Evolutionary conservation across 176 grass and related monocot species (phyloP).

Genomic region (Triticum dicoccoides): DNA sequence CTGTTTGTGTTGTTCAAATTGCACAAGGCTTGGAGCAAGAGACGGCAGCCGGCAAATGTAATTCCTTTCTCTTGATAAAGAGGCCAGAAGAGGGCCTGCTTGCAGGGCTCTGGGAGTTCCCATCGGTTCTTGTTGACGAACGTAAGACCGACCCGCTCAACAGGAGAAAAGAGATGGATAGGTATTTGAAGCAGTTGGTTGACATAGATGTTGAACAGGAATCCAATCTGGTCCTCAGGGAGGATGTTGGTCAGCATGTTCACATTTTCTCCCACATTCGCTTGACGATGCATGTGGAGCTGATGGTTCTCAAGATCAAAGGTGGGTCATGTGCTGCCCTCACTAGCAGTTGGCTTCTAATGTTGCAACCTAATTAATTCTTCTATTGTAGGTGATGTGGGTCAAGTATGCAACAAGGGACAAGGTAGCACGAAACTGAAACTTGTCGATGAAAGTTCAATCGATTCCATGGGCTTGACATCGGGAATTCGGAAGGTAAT

Average conservation of each 20-base stretch:
- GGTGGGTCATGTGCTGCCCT: conserved; percentile 32
- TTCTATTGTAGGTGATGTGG: conserved; percentile 46
- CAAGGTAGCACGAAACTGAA: conserved; percentile 45
- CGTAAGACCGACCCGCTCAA: conserved; percentile 23
- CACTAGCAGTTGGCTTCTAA: neutral
- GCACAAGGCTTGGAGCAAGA: conserved; percentile 28
- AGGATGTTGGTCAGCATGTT: conserved; percentile 72
- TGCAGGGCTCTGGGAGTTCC: conserved; percentile 97
- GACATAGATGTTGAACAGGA: conserved; percentile 24
- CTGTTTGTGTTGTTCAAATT: conserved; percentile 85
- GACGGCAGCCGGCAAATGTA: neutral
- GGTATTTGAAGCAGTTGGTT: conserved; percentile 61
- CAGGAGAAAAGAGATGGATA: conserved; percentile 76
- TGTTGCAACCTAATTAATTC: conserved; percentile 14
- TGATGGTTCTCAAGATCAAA: conserved; percentile 75
- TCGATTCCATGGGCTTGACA: conserved; percentile 75
- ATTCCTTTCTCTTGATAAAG: conserved; percentile 67
- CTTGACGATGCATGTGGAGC: conserved; percentile 76
- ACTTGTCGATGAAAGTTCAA: conserved; percentile 37
- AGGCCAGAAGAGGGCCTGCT: conserved; percentile 90
- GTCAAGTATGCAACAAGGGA: conserved; percentile 29
- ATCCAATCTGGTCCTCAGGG: conserved; percentile 46
- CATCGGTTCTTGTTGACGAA: conserved; percentile 63
- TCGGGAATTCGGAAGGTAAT: conserved; percentile 88
- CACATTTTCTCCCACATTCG: conserved; percentile 95